Percentiles rank a stretch among this genome's conserved stretches.
phyloP scores from a whole-genome alignment of 2,329 filamentous ascomycete genomes.

The Aspergillus nomiae region DNA sequence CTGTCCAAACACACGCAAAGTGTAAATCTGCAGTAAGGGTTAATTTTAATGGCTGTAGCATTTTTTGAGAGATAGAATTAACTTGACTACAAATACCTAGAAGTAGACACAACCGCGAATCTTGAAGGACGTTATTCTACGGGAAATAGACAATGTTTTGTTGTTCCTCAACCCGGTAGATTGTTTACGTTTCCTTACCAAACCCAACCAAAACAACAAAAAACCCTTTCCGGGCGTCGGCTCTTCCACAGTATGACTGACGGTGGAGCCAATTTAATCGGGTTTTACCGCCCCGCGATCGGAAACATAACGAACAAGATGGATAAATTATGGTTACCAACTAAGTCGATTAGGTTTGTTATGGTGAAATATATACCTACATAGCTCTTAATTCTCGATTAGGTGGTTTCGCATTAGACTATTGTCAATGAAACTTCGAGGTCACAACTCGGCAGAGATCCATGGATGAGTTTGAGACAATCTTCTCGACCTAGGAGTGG shows the following conservation, averaged over 20 bases:
- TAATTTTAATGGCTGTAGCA: conserved; percentile 8
- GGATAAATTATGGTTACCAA: not conserved
- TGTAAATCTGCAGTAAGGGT: not conserved
- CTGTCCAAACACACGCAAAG: not conserved
- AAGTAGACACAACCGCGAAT: not conserved
- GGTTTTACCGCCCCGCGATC: conserved; percentile 16
- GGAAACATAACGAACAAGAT: conserved; percentile 9
- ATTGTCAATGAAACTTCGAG: not conserved
- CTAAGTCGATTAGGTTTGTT: not conserved
- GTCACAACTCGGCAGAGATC: not conserved
- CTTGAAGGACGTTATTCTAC: not conserved
- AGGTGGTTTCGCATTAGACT: not conserved
- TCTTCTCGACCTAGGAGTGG: not conserved
- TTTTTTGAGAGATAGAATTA: not conserved
- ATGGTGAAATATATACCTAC: not conserved
- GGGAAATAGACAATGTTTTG: conserved; percentile 16
- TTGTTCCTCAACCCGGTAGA: conserved; percentile 23
- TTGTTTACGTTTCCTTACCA: conserved; percentile 17
- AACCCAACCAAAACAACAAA: not conserved
- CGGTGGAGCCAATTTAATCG: conserved; percentile 17
- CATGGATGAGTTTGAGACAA: not conserved
- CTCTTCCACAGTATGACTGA: not conserved
- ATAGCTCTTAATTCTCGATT: not conserved
- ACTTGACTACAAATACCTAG: not conserved
- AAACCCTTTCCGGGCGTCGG: conserved; percentile 7